These are phyloP conservation scores for Calamus simplicifolius DNA, from an alignment of 176 grass and related monocot species.

Conservation along the genomic window DNA sequence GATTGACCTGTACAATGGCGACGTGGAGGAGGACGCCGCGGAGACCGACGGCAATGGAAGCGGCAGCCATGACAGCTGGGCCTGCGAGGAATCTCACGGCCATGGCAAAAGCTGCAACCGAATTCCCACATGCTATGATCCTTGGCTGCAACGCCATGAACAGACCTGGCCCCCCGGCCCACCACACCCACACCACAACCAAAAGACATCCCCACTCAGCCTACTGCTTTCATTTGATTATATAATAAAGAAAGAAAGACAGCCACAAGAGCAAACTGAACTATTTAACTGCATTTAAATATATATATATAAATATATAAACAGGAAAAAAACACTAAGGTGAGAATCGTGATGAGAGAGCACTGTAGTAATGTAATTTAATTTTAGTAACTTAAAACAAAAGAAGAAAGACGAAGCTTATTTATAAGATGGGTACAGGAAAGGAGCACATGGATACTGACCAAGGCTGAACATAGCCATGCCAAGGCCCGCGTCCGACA, in stretches of 20 bases:
- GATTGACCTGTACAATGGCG: conserved; percentile 12
- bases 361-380: too few species aligned
- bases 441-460: background rate
- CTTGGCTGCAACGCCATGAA: conserved; percentile 15
- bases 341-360: too few species aligned
- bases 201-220: background rate
- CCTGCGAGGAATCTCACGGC: conserved; percentile 11
- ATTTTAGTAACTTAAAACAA: too few species aligned
- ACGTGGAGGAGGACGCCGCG: conserved; percentile 6
- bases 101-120: conserved; percentile 2
- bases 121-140: conserved; percentile 19
- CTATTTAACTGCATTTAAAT: too few species aligned
- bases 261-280: too few species aligned
- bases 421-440: too few species aligned
- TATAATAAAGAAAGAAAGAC: too few species aligned
- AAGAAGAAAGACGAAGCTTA: too few species aligned
- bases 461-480: conserved; percentile 22
- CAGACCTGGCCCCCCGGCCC: conserved; percentile 1
- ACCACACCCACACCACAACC: too few species aligned
- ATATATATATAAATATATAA: too few species aligned
- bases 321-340: too few species aligned
- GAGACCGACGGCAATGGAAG: conserved; percentile 1
- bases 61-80: conserved; percentile 10
- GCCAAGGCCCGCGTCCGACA: conserved; percentile 10
- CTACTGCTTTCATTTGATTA: background rate